phyloP scores from a whole-genome alignment of 768 basidiomycete genomes.

The Boletus rubroflammeus region DNA sequence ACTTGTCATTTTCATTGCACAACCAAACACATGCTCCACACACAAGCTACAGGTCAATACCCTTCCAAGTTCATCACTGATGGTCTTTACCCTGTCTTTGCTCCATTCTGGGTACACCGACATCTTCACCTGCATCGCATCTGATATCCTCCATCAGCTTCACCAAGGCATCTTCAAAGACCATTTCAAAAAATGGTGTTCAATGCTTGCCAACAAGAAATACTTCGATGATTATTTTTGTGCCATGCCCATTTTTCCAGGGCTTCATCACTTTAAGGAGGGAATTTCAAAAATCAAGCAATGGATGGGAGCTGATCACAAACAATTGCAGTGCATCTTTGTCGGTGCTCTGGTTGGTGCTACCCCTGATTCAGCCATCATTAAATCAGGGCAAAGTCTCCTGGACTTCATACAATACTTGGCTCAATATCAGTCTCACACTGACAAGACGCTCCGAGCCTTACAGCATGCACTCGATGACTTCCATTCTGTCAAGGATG shows the following conservation, averaged over 20 bases:
- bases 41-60: background rate
- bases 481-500: background rate
- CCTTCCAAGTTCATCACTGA: background rate
- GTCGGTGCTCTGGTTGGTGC: background rate
- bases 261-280: background rate
- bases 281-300: background rate
- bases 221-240: background rate
- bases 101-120: background rate
- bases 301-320: background rate
- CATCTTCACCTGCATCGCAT: background rate
- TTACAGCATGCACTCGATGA: background rate
- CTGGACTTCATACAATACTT: slow-evolving; percentile 1
- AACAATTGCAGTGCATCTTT: background rate
- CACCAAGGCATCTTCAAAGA: background rate
- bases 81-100: background rate
- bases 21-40: background rate
- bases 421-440: too few relatives aligned
- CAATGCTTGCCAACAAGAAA: background rate
- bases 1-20: background rate
- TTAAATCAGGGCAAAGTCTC: too few relatives aligned
- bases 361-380: too few relatives aligned
- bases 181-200: background rate
- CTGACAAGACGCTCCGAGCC: background rate
- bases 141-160: background rate
- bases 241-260: background rate